phyloP scores from a whole-genome alignment of 306 rosid species.

The Vachellia pachyceras region DNA sequence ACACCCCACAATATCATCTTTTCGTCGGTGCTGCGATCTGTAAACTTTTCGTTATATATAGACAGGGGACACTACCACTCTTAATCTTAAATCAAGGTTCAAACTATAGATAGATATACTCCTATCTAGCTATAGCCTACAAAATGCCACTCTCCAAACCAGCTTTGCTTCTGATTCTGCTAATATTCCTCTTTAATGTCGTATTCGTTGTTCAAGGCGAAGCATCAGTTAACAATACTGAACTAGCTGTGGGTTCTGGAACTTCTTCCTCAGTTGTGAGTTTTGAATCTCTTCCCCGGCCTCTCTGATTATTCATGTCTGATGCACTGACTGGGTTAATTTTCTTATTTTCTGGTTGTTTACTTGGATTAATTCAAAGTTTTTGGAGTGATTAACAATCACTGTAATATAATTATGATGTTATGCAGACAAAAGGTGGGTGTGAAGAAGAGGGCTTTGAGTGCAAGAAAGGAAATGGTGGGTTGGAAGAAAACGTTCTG shows the following conservation, averaged over 20 bases:
- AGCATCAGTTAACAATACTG: constrained; percentile 27
- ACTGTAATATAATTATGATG: not conserved
- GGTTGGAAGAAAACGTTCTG: constrained; percentile 43
- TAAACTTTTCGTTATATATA: constrained; percentile 9
- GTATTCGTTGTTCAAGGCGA: constrained; percentile 42
- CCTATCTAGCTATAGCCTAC: not conserved
- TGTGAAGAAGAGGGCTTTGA: constrained; percentile 46
- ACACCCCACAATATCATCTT: constrained; percentile 16
- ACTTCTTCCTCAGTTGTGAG: constrained; percentile 47
- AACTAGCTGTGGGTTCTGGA: constrained; percentile 43
- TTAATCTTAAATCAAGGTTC: not conserved
- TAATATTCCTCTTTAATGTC: constrained; percentile 43
- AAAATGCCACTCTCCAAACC: constrained; percentile 53
- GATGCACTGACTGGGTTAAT: not conserved
- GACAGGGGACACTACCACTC: not conserved
- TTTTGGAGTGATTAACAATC: constrained; percentile 1
- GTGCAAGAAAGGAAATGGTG: constrained; percentile 48
- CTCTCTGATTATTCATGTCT: not conserved
- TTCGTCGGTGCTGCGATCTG: constrained; percentile 43
- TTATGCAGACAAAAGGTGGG: constrained; percentile 47
- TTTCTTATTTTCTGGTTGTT: not conserved
- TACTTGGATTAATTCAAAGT: not conserved
- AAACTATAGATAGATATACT: not conserved
- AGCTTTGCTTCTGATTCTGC: constrained; percentile 44
- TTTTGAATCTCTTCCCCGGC: constrained; percentile 29